A percentile compares a stretch with the other conserved stretches of the same genome.
These are phyloP conservation scores for Colletotrichum sojae DNA, from an alignment of 2,329 filamentous ascomycete species.

Conservation along the genomic window DNA sequence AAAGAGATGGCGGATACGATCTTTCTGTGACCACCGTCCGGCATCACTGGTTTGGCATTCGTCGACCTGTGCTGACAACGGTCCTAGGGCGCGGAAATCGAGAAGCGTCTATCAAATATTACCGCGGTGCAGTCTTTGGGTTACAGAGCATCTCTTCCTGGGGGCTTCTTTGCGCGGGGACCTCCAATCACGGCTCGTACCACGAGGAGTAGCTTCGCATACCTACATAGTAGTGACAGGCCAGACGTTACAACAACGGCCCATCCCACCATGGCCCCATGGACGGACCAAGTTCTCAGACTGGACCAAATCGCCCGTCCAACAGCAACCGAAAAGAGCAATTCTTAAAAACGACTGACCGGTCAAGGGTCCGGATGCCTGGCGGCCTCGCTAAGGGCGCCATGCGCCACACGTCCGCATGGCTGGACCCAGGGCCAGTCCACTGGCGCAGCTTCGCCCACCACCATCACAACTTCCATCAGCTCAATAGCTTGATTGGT, in stretches of 20 bases:
- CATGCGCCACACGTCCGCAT: slow-evolving; percentile 32
- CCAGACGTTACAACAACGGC: background rate
- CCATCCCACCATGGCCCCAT: background rate
- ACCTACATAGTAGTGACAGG: background rate
- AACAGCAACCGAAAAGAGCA: background rate
- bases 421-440: slow-evolving; percentile 13
- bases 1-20: background rate
- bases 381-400: slow-evolving; percentile 21
- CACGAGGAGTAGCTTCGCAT: background rate
- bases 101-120: background rate
- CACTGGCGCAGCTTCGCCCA: slow-evolving; percentile 16
- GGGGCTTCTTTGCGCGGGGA: background rate
- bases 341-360: slow-evolving; percentile 1
- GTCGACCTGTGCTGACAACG: background rate
- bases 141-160: background rate
- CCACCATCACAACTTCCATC: slow-evolving; percentile 24
- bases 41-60: background rate
- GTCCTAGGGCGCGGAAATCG: background rate
- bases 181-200: background rate
- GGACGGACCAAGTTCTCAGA: background rate
- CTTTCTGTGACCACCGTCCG: background rate
- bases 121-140: background rate
- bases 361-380: slow-evolving; percentile 8
- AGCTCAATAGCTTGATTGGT: slow-evolving; percentile 7
- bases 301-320: background rate